Evolutionary conservation across 1,139 yeast genomes (phyloP), one percentile per base, ranked within the genome.

Genomic region (Scheffersomyces quercinus): DNA sequence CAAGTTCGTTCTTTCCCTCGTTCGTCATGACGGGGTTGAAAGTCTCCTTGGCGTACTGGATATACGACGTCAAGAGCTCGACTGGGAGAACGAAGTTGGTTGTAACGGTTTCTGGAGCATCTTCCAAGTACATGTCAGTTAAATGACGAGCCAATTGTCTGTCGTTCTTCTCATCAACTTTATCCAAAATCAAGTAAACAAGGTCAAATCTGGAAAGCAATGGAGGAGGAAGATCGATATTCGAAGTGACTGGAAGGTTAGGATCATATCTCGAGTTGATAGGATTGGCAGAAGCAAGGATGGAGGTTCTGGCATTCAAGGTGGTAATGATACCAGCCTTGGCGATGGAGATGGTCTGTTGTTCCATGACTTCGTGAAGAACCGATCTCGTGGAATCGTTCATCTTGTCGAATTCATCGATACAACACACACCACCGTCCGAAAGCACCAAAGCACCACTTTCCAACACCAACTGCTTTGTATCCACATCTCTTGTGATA

Each of bases 351-450:
- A 93, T 93, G 0, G 99, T 93, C 65, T 93, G 99, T 65, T 93
- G 99, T 73, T 93, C 99, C 99, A 93, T 93, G 16, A 95, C 99
- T 76, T 93, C 99, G 65, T 93, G 99, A 46, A 93, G 73, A 12
- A 93, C 98, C 3, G 97, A 89, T 58, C 99, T 75, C 0, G 99
- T 93, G 2, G 96, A 71, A 56, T 93, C 99, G 47, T 85, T 81
- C 99, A 93, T 93, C 66, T 93, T 93, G 68, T 93, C 99, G 60
- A 93, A 93, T 70, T 93, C 99, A 72, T 93, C 99, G 63, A 93
- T 93, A 69, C 99, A 95, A 72, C 99, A 93, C 42, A 93, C 85
- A 71, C 99, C 99, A 45, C 99, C 99, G 67, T 93, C 99, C 6
- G 97, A 89, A 42, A 93, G 75, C 10, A 93, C 99, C 52, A 93